Evolutionary conservation across 768 basidiomycete species (phyloP).

Genomic region (Trametes meyenii): DNA sequence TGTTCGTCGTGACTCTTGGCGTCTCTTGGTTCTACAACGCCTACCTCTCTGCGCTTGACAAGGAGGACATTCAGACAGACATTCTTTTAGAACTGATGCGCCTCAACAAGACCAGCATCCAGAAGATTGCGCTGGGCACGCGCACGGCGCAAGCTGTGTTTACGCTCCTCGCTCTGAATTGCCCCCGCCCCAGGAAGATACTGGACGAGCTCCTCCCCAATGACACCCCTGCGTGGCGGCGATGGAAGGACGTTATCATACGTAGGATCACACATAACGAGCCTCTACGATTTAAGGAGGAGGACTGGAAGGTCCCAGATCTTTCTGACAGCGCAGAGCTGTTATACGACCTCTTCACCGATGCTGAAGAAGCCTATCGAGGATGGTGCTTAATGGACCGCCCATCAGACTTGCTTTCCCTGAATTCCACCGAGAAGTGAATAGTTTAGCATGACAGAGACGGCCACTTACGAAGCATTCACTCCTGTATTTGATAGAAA

Average conservation of each 20-base stretch:
- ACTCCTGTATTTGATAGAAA: too few relatives aligned
- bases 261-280: background rate
- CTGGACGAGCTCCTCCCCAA: constrained; percentile 19
- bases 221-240: constrained; percentile 15
- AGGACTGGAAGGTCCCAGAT: constrained; percentile 4
- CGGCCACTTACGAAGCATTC: too few relatives aligned
- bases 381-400: background rate
- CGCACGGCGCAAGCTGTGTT: constrained; percentile 19
- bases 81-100: constrained; percentile 8
- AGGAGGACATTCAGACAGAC: constrained; percentile 21
- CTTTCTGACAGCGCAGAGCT: constrained; percentile 2
- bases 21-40: constrained; percentile 24
- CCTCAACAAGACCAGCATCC: background rate
- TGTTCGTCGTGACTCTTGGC: constrained; percentile 23
- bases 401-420: too few relatives aligned
- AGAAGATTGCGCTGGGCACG: constrained; percentile 8
- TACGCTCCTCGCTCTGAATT: constrained; percentile 8
- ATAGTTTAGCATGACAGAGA: too few relatives aligned
- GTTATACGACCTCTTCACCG: constrained; percentile 4
- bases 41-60: constrained; percentile 22
- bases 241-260: constrained; percentile 12
- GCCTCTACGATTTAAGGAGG: background rate
- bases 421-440: too few relatives aligned
- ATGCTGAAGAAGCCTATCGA: constrained; percentile 12
- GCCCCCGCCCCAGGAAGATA: constrained; percentile 8